These are phyloP conservation scores for Eimeria tenella DNA, from an alignment of 169 alveolate genomes.

Conservation along the genomic window DNA sequence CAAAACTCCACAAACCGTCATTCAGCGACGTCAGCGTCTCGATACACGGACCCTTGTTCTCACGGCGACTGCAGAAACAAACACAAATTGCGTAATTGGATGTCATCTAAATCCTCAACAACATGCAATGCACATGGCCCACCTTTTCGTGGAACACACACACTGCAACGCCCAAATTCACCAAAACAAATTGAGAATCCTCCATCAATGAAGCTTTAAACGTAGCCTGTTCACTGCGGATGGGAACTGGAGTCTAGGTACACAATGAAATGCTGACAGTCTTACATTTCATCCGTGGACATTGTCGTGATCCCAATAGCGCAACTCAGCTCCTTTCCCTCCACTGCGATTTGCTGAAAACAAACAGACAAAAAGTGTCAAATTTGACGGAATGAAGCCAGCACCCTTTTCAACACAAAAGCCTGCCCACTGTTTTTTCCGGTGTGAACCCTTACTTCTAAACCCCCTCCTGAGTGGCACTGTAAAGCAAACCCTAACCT, in stretches of 20 bases:
- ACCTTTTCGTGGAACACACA: neutral
- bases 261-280: neutral
- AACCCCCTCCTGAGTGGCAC: neutral
- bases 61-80: constrained; percentile 82
- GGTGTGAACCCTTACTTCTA: too few species aligned
- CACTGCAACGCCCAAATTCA: neutral
- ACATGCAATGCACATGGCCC: neutral
- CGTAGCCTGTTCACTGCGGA: too few species aligned
- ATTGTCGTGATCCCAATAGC: constrained; percentile 96
- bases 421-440: too few species aligned
- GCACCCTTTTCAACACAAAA: too few species aligned
- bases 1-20: constrained; percentile 96
- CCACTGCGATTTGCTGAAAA: constrained; percentile 92
- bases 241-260: too few species aligned
- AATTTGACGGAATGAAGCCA: too few species aligned
- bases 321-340: constrained; percentile 95
- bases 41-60: constrained; percentile 95
- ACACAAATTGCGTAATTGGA: neutral
- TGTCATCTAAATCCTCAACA: neutral
- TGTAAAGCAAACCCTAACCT: neutral
- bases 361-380: neutral
- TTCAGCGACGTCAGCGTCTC: constrained; percentile 93
- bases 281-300: constrained; percentile 95
- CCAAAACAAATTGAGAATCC: neutral
- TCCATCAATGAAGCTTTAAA: too few species aligned